Base-by-base conservation (phyloP, 2,329 filamentous ascomycete species). In the Paracoccidioides brasiliensis region DNA sequence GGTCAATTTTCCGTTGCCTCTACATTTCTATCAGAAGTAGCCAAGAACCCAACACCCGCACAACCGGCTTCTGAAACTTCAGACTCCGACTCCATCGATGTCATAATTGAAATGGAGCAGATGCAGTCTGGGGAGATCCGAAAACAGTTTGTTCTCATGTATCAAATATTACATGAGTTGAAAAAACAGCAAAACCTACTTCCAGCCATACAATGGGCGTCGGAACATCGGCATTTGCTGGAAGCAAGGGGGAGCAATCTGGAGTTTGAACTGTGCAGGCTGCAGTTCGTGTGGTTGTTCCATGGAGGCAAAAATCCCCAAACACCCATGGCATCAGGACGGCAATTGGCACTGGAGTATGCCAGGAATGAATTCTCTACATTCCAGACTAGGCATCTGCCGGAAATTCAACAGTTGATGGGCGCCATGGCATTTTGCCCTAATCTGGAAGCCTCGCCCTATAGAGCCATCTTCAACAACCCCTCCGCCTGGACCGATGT, bases 201-300 rank as follows among this genome's bases (percentile, higher is more conserved):
- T 0, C 88, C 90, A 0, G 93, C 93, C 0, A 97, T 98, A 30
- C 74, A 80, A 55, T 98, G 93, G 93, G 88, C 93, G 0, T 77
- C 83, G 41, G 67, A 78, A 32, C 85, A 96, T 64, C 84, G 83
- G 57, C 69, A 72, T 4, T 76, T 83, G 32, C 78, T 98, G 2
- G 89, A 95, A 65, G 79, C 80, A 3, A 81, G 89, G 50, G 91
- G 90, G 3, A 95, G 89, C 65, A 95, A 95, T 63, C 80, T 98
- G 2, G 91, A 97, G 68, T 98, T 97, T 60, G 91, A 98, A 66
- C 82, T 98, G 2, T 88, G 85, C 72, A 86, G 89, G 61, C 77
- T 97, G 15, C 89, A 95, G 63, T 98, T 88, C 64, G 80, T 97
- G 38, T 91, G 88, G 80, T 78, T 96, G 0, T 95, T 94, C 70